Base-by-base conservation (phyloP, 2,329 filamentous ascomycete genomes). In the Scytalidium sp. region DNA sequence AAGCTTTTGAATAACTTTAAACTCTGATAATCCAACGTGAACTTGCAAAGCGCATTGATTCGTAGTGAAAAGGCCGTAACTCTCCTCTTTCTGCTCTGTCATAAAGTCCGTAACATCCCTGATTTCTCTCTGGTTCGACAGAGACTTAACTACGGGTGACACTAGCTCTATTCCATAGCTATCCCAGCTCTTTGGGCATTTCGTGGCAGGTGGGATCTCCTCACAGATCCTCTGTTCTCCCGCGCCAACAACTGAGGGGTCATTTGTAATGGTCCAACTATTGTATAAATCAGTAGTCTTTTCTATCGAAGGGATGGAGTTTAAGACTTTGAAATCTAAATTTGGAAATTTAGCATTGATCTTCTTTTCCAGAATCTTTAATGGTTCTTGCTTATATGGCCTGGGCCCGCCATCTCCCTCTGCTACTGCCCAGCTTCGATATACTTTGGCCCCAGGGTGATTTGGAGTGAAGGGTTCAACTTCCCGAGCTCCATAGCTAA, bases 21-120 rank as follows among this genome's bases (percentile, higher is more conserved):
- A 20, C 22, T 54, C 32, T 2, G 57, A 58, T 4, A 54, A 55
- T 50, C 57, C 49, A 15, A 63, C 40, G 27, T 63, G 58, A 19
- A 61, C 59, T 36, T 60, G 59, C 2, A 62, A 44, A 15, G 54
- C 56, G 22, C 59, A 61, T 51, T 61, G 58, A 39, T 60, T 60
- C 13, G 56, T 61, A 22, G 59, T 56, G 23, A 62, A 62, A 10
- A 52, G 46, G 13, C 50, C 51, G 29, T 53, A 49, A 7, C 40
- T 25, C 11, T 54, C 44, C 5, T 47, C 20, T 1, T 44, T 36
- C 3, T 19, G 25, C 10, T 47, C 55, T 19, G 45, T 50, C 15
- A 54, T 42, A 7, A 45, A 46, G 9, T 52, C 27, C 11, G 58
- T 19, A 3, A 59, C 50, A 15, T 54, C 9, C 8, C 11, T 17